These are phyloP conservation scores for Huiozyma sinensis DNA, from an alignment of 805 yeast genomes.

Conservation along the genomic window DNA sequence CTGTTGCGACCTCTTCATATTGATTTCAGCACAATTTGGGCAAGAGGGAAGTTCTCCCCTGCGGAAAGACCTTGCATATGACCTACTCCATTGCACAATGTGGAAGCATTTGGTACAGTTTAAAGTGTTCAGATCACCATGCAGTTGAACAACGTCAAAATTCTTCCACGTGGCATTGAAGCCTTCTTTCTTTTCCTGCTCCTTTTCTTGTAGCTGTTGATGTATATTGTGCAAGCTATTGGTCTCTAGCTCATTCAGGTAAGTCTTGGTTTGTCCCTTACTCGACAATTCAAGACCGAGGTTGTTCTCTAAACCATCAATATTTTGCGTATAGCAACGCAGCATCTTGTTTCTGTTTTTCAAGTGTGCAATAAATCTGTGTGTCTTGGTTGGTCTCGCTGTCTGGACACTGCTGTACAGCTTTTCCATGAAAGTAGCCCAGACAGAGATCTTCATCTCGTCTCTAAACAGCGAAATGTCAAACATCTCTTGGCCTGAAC, in stretches of 20 bases:
- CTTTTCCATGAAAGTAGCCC: constrained; percentile 82
- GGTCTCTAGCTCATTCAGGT: not conserved
- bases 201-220: not conserved
- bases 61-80: constrained; percentile 36
- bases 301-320: constrained; percentile 72
- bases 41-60: constrained; percentile 72
- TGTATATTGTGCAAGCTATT: not conserved
- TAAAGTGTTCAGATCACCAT: constrained; percentile 73
- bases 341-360: constrained; percentile 56
- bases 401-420: constrained; percentile 50
- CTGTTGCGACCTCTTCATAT: constrained; percentile 41
- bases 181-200: constrained; percentile 12
- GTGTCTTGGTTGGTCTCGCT: constrained; percentile 80
- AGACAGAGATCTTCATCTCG: constrained; percentile 53
- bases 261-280: constrained; percentile 17
- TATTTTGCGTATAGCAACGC: constrained; percentile 89
- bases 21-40: constrained; percentile 49
- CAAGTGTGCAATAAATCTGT: constrained; percentile 52
- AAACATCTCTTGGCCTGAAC: constrained; percentile 83
- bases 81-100: constrained; percentile 50
- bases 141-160: constrained; percentile 76
- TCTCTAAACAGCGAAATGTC: constrained; percentile 75
- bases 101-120: constrained; percentile 65
- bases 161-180: constrained; percentile 42
- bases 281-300: constrained; percentile 52